Base-by-base conservation (phyloP, 1,284 basidiomycete genomes). In the Boletus nobilissimus region DNA sequence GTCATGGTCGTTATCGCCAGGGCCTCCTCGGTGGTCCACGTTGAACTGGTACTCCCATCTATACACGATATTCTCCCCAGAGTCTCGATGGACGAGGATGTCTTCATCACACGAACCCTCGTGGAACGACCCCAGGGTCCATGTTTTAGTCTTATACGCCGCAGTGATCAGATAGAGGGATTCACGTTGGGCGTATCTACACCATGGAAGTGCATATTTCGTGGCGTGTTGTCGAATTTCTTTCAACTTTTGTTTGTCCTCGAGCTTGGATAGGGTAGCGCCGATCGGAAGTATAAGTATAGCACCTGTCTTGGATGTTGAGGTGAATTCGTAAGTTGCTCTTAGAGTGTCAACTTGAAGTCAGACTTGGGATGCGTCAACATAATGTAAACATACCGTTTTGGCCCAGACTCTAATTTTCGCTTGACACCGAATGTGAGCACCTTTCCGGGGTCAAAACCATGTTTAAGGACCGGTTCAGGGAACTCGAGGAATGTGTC, bases 101-200 rank as follows among this genome's bases (percentile, higher is more conserved):
- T 46, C 22, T 24, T n/a, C 24, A 36, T 19, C 51, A 19, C 19
- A 11, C 5, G 11, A n/a, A 54, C 26, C 36, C 5, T 38, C 51
- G 29, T 54, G 13, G 36, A 54, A 67, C 32, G 65, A 43, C 22
- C 65, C 65, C 19, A 67, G 40, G n/a, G 65, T 46, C 65, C 65
- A 67, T 16, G 65, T 24, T 46, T 39, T 38, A 9, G 68, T 39
- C 16, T 38, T 69, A 39, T 54, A 69, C 29, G 29, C 18, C 4
- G 26, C 48, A 39, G 68, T 69, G 19, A 69, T 39, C 26, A 69
- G 46, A 29, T 69, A 69, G 36, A 69, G 68, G 36, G 68, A 69
- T 7, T 69, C 19, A 38, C 48, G 34, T 14, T 26, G 5, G 8
- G 26, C 48, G 24, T 39, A 29, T 39, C n/a, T 11, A 18, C 48